Conservation (phyloP, 495 filamentous ascomycete genomes). For the Podospora tetraspora region DNA sequence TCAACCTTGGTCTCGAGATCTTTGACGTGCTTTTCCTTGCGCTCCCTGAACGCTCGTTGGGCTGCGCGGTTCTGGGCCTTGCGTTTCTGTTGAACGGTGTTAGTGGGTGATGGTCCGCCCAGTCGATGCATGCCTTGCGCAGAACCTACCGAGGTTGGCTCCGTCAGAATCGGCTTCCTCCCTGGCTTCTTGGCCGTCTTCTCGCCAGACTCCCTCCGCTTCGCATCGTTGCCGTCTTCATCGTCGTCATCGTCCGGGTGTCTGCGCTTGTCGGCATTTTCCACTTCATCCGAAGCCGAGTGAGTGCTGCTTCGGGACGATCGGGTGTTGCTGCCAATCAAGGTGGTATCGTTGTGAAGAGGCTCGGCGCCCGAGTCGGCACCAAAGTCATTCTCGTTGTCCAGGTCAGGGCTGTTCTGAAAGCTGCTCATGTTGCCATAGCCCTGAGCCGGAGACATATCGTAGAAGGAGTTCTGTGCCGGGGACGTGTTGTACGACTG, state of each 20-base stretch:
- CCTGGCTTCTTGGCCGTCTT: constrained; percentile 87
- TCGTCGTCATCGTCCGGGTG: constrained; percentile 68
- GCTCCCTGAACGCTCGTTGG: constrained; percentile 93
- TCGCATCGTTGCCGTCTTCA: constrained; percentile 56
- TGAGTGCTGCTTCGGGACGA: constrained; percentile 31
- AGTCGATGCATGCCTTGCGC: constrained; percentile 1
- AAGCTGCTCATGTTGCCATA: constrained; percentile 34
- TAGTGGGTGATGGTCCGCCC: constrained; percentile 31
- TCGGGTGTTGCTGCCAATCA: not conserved
- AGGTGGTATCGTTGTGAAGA: constrained; percentile 56
- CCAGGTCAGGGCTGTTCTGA: constrained; percentile 76
- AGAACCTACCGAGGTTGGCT: constrained; percentile 84
- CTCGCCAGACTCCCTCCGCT: constrained; percentile 74
- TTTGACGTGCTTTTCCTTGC: constrained; percentile 95
- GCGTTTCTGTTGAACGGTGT: constrained; percentile 68
- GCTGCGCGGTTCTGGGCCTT: constrained; percentile 98
- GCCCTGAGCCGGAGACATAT: constrained; percentile 47
- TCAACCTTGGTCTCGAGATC: constrained; percentile 93
- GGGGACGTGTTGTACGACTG: constrained; percentile 51
- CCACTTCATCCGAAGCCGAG: constrained; percentile 55
- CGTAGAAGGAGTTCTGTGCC: constrained; percentile 24
- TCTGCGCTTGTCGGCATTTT: constrained; percentile 77
- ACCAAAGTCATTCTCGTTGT: constrained; percentile 62
- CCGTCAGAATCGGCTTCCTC: constrained; percentile 88
- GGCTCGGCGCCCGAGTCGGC: constrained; percentile 48